phyloP scores from a whole-genome alignment of 768 basidiomycete genomes.

The Tulasnella calospora region DNA sequence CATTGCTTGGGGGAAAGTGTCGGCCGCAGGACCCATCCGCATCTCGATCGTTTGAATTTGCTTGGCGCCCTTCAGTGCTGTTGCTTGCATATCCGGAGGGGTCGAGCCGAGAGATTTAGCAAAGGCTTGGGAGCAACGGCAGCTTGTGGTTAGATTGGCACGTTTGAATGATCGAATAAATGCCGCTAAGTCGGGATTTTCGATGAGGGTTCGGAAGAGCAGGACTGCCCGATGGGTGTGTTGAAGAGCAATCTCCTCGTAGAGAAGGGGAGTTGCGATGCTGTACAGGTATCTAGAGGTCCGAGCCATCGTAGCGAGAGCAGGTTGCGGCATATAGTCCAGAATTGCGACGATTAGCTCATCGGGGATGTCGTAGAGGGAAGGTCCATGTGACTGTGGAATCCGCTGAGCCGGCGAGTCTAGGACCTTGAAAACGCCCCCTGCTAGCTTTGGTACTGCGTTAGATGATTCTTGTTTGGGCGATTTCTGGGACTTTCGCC shows the following conservation, averaged over 20 bases:
- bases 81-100: neutral
- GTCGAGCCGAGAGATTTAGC: neutral
- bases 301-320: neutral
- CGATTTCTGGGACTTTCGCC: neutral
- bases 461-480: neutral
- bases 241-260: neutral
- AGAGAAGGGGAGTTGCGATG: neutral
- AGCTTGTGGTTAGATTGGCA: neutral
- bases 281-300: neutral
- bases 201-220: constrained; percentile 4
- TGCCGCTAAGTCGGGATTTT: neutral
- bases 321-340: neutral
- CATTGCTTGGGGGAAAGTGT: neutral
- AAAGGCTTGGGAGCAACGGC: neutral
- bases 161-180: neutral
- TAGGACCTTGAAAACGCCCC: neutral
- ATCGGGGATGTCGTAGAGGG: neutral
- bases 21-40: neutral
- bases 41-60: neutral
- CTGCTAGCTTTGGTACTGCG: neutral
- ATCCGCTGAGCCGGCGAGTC: neutral
- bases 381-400: neutral
- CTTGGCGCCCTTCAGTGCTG: neutral
- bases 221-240: neutral
- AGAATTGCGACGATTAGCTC: neutral